Percentiles rank a stretch among this genome's conserved stretches.
These are phyloP conservation scores for Trichosporon sp. DNA, from an alignment of 1,284 basidiomycete genomes.

Conservation along the genomic window DNA sequence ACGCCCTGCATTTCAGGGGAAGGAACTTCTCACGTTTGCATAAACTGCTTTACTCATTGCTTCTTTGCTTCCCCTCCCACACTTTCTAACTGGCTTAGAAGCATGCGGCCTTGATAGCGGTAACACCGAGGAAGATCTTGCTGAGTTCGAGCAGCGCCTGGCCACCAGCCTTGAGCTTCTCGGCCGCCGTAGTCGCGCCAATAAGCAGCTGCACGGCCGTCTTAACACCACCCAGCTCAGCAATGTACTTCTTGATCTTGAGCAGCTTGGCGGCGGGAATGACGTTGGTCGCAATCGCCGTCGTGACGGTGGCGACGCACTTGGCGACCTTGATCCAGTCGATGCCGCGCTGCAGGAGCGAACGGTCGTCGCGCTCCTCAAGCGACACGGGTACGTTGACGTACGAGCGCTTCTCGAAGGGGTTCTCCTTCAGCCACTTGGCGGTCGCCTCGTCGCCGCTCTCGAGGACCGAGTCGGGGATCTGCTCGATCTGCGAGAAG, in stretches of 20 bases:
- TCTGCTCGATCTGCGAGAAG: not conserved
- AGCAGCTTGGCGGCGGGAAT: conserved; percentile 2
- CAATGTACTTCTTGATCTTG: not conserved
- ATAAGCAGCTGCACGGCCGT: not conserved
- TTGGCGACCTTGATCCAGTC: conserved; percentile 9
- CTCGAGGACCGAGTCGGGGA: conserved; percentile 6
- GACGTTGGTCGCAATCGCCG: conserved; percentile 7
- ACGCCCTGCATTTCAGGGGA: not conserved
- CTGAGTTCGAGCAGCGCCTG: conserved; percentile 1
- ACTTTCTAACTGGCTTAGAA: not conserved
- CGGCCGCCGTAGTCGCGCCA: conserved; percentile 1
- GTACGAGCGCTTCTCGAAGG: not conserved
- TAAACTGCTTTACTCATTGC: not conserved
- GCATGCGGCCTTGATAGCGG: not conserved
- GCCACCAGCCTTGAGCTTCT: conserved; percentile 8
- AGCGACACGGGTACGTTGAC: not conserved
- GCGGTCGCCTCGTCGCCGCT: conserved; percentile 5
- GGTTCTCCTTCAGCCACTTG: not conserved
- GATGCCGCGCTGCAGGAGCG: not conserved
- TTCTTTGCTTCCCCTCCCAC: not conserved
- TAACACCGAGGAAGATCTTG: conserved; percentile 7
- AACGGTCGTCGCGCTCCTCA: not conserved
- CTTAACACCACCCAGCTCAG: conserved; percentile 1
- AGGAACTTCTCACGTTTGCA: not conserved
- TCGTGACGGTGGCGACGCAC: not conserved